Conservation (phyloP, 1,284 basidiomycete genomes). For the Trametes versicolor region DNA sequence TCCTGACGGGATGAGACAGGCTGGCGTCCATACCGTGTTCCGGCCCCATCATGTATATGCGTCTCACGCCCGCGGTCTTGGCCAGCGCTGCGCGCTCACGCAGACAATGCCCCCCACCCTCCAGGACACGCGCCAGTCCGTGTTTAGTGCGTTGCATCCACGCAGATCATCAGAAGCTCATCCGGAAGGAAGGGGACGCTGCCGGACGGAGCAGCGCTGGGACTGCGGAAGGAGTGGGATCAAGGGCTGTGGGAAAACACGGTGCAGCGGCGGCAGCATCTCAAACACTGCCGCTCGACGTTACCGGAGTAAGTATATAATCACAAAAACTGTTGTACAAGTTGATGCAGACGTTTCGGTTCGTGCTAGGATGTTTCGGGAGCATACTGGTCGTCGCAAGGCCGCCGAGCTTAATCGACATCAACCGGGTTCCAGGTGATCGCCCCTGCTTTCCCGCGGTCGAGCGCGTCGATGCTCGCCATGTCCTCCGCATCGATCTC, state of each 20-base stretch:
- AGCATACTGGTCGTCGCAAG: no score
- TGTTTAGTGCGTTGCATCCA: neutral
- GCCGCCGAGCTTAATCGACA: conserved; percentile 19
- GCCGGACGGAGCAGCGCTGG: neutral
- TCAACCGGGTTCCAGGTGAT: conserved; percentile 60
- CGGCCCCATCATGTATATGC: neutral
- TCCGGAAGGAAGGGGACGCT: neutral
- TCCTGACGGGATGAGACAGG: neutral
- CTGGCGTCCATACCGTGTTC: neutral
- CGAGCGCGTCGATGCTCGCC: conserved; percentile 54
- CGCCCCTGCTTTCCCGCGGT: conserved; percentile 55
- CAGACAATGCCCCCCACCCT: no score
- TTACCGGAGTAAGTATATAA: no score
- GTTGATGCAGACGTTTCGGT: no score
- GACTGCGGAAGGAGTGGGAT: neutral
- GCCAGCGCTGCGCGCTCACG: conserved; percentile 3
- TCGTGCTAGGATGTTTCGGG: no score
- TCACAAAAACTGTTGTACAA: no score
- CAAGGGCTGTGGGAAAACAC: neutral
- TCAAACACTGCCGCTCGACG: no score
- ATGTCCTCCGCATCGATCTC: conserved; percentile 59
- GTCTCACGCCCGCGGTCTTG: neutral
- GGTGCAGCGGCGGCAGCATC: neutral
- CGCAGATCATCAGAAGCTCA: neutral
- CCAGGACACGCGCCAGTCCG: no score